Base-by-base conservation (phyloP, 78 protist species). In the Cavenderia fasciculata region DNA sequence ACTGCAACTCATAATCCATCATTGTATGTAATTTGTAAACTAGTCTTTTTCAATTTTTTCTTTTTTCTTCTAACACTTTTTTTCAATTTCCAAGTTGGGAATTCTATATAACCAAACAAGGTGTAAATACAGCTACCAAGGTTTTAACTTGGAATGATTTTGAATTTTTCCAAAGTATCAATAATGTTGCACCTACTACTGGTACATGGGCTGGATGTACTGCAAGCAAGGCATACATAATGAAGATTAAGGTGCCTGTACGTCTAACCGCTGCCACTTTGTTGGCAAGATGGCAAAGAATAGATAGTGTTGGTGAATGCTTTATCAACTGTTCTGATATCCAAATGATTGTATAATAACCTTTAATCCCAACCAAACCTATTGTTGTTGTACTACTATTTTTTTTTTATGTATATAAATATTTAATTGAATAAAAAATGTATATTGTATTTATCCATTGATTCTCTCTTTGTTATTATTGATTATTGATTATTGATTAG, bases 251-350 rank as follows among this genome's bases (percentile, higher is more conserved):
- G 5, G 10, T 82, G 18, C 90, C 90, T 52, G 36, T 59, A 16
- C 21, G 90, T 10, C 8, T n/a, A 23, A 36, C 40, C 44, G 43
- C 51, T 21, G 59, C 74, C 19, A 29, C 43, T 31, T 19, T 82
- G n/a, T 31, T 82, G 10, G 2, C 66, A 12, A 29, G 76, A 46
- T 82, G 52, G 54, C 90, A 82, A 57, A 14, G 54, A 18, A 46
- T 56, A 41, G 90, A 82, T 19, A 57, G 79, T 68, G 90, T 43
- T 21, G 90, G 90, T 44, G 90, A 82, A 46, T 82, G 78, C 33
- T 82, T 82, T 29, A 82, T 82, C 46, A 68, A 52, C 27, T 82
- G 90, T 57, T 52, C 78, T 19, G 90, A 82, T n/a, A n/a, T n/a
- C n/a, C n/a, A n/a, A n/a, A n/a, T n/a, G n/a, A n/a, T n/a, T n/a